Evolutionary conservation across 139 green algal species (phyloP), one percentile per base, ranked within the genome.

Genomic region (Closterium sp.): DNA sequence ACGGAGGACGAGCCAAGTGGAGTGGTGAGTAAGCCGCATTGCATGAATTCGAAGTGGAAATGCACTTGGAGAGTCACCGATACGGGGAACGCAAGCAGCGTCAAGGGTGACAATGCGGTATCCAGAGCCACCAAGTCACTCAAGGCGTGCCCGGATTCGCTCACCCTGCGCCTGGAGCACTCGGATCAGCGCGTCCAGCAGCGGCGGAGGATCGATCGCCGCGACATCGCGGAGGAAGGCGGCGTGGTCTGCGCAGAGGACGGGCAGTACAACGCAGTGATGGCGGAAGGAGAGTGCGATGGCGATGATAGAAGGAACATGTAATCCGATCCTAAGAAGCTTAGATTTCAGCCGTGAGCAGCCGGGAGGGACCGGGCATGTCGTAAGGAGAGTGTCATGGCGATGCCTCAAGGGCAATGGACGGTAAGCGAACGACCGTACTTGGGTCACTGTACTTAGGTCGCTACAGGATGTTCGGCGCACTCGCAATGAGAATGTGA

Each of bases 151-250:
- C 50, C 50, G 50, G 1, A 73, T 73, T 2, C 85, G 21, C 85
- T 31, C 70, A 93, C 91, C 91, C 91, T 85, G 31, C 21, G 85
- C 85, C n/a, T 93, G n/a, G n/a, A 93, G 70, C 31, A 91, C 29
- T 42, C 73, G 29, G 50, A 93, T 62, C 22, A 93, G 91, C 17
- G 86, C 11, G 13, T n/a, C 30, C 22, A 93, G 91, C 31, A 93
- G 87, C 31, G 70, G 42, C 9, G 91, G 91, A 22, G 91, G 91
- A 10, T 84, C 32, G 22, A 93, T 79, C 22, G 19, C 86, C 62
- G 91, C 91, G 17, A 93, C 70, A 11, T 91, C 70, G 29, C 32
- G 28, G 0, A 93, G 42, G 29, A 91, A 93, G 1, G 91, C 32
- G 45, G n/a, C 85, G 30, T 93, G 91, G 4, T 70, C 91, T 93